Percentiles rank a stretch among this genome's conserved stretches.
Evolutionary conservation across 1,284 basidiomycete species (phyloP).

Genomic region (Sparassis latifolia): DNA sequence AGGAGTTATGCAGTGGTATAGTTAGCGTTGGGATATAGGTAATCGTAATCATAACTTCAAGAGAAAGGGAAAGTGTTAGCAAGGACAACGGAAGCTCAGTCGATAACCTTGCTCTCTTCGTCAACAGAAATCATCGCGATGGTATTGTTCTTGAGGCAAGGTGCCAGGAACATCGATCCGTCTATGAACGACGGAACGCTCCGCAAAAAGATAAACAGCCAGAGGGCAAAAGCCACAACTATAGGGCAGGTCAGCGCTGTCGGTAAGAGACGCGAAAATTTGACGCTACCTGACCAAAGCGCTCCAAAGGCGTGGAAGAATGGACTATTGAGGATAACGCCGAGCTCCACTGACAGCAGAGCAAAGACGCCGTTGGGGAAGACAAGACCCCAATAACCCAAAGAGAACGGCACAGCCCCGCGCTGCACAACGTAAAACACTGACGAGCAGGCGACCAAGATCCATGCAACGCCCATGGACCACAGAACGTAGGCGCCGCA

Average conservation of each 20-base stretch:
- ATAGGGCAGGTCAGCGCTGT: conserved; percentile 13
- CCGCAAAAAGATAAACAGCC: conserved; percentile 35
- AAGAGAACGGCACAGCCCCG: conserved; percentile 29
- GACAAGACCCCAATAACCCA: conserved; percentile 43
- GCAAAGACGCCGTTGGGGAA: conserved; percentile 47
- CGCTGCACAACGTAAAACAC: conserved; percentile 17
- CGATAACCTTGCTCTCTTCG: no score
- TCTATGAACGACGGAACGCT: conserved; percentile 36
- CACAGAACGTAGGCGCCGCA: conserved; percentile 36
- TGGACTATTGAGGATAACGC: conserved; percentile 36
- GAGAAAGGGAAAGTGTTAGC: no score
- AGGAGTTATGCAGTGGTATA: no score
- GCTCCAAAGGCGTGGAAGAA: conserved; percentile 26
- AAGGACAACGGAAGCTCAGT: no score
- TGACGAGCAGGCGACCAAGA: conserved; percentile 30
- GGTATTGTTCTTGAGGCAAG: conserved; percentile 17
- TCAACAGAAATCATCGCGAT: no score
- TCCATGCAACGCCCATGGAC: conserved; percentile 41
- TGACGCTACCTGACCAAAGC: conserved; percentile 24
- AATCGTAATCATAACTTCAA: no score
- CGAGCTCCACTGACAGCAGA: conserved; percentile 38
- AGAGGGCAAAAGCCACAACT: conserved; percentile 39
- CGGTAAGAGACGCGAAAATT: neutral
- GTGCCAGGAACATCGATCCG: conserved; percentile 39
- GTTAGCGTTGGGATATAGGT: no score